Percentiles rank a stretch among this genome's conserved stretches.
phyloP scores from a whole-genome alignment of 257 asterid species.

The Linderniella brevidens region DNA sequence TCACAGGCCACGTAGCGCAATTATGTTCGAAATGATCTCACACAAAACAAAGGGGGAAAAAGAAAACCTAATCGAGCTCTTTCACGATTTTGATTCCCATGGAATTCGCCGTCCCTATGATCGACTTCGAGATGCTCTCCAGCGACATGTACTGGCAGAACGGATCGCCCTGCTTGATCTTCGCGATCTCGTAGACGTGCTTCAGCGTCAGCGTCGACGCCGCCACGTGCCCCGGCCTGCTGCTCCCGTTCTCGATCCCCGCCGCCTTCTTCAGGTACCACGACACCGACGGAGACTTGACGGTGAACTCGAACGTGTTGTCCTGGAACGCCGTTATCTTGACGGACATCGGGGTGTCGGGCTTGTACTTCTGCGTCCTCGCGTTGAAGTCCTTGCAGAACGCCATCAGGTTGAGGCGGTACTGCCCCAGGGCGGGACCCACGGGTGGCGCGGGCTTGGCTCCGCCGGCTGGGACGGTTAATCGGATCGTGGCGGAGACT shows the following conservation, averaged over 20 bases:
- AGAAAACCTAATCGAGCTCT: slow-evolving; percentile 37
- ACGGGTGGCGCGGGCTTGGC: slow-evolving; percentile 88
- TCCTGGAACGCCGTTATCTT: slow-evolving; percentile 63
- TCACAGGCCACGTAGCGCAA: too few relatives aligned
- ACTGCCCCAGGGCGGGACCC: slow-evolving; percentile 79
- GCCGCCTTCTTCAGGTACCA: slow-evolving; percentile 92
- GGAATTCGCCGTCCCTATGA: slow-evolving; percentile 71
- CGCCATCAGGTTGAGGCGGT: slow-evolving; percentile 76
- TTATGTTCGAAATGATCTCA: too few relatives aligned
- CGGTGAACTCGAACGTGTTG: slow-evolving; percentile 67
- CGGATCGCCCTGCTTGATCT: slow-evolving; percentile 74
- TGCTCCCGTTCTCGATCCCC: slow-evolving; percentile 59
- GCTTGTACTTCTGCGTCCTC: slow-evolving; percentile 71
- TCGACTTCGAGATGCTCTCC: slow-evolving; percentile 61
- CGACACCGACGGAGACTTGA: slow-evolving; percentile 63
- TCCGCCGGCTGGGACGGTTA: slow-evolving; percentile 75
- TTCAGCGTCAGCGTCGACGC: slow-evolving; percentile 47
- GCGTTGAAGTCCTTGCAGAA: slow-evolving; percentile 89
- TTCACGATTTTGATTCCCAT: slow-evolving; percentile 76
- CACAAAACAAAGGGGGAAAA: too few relatives aligned
- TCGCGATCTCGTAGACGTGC: slow-evolving; percentile 85
- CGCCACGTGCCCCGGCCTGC: slow-evolving; percentile 63
- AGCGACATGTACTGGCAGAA: slow-evolving; percentile 65
- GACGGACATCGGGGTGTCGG: slow-evolving; percentile 77
- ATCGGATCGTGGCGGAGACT: slow-evolving; percentile 74